phyloP scores from a whole-genome alignment of 2,329 filamentous ascomycete species.

The Tolypocladium tropicale region DNA sequence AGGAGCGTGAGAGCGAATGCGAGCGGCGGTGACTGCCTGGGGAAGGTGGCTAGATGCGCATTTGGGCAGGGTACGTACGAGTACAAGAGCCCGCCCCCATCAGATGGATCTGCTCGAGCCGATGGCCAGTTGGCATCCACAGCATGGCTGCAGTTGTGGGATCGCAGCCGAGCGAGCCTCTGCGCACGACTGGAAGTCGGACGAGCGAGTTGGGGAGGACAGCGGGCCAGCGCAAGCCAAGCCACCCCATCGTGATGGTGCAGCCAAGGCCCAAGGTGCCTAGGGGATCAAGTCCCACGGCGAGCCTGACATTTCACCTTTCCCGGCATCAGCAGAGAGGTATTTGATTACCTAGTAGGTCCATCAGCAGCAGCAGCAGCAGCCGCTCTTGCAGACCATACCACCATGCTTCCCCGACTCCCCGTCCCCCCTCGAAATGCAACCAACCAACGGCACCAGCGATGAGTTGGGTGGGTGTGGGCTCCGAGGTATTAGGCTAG shows the following conservation, averaged over 20 bases:
- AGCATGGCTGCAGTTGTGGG: not conserved
- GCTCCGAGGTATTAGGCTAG: no score
- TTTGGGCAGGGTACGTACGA: not conserved
- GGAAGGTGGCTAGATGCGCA: not conserved
- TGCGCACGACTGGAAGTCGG: not conserved
- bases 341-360: no score
- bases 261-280: no score
- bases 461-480: no score
- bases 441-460: not conserved
- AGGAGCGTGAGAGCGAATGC: not conserved
- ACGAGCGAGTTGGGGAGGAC: not conserved
- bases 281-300: no score
- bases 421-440: not conserved
- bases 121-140: not conserved
- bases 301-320: no score
- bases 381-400: not conserved
- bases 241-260: not conserved
- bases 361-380: not conserved
- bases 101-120: not conserved
- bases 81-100: not conserved
- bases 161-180: not conserved
- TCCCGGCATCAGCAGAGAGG: not conserved
- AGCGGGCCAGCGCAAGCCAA: not conserved
- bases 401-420: not conserved
- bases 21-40: not conserved